Evolutionary conservation across 2,329 filamentous ascomycete species (phyloP).

Genomic region (Pyrenophora graminea): DNA sequence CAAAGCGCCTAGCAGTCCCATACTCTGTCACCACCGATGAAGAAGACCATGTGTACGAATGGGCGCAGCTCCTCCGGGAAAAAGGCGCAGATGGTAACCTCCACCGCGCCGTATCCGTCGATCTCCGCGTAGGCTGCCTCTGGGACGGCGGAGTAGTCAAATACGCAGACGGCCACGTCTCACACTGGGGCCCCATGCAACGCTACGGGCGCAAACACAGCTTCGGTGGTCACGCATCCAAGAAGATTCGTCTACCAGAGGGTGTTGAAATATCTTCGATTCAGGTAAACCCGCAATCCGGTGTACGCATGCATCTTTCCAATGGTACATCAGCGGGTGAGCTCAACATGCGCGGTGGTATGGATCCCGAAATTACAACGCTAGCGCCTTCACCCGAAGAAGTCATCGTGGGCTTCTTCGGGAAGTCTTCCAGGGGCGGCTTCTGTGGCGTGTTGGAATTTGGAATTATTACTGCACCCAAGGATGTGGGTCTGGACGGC

Average conservation of each 20-base stretch:
- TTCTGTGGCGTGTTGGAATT: conserved; percentile 45
- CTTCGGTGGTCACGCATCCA: conserved; percentile 41
- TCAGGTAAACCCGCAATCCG: conserved; percentile 29
- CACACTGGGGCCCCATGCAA: conserved; percentile 48
- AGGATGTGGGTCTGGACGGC: conserved; percentile 45
- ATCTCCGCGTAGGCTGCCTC: conserved; percentile 51
- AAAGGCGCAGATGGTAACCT: conserved; percentile 37
- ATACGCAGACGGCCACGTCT: conserved; percentile 51
- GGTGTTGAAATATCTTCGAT: conserved; percentile 39
- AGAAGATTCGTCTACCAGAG: conserved; percentile 31
- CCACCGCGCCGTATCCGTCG: conserved; percentile 49
- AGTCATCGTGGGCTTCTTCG: conserved; percentile 55
- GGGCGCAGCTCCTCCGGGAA: conserved; percentile 25
- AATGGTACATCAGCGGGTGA: conserved; percentile 38
- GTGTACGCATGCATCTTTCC: conserved; percentile 39
- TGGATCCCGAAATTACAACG: conserved; percentile 17
- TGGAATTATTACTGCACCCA: conserved; percentile 55
- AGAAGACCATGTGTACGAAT: conserved; percentile 13
- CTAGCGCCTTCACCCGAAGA: conserved; percentile 44
- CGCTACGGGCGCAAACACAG: conserved; percentile 30
- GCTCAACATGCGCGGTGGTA: conserved; percentile 26
- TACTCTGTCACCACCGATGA: conserved; percentile 13
- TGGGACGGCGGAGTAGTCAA: conserved; percentile 55
- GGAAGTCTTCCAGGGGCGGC: conserved; percentile 38
- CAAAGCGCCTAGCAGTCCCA: conserved; percentile 46